A percentile compares a stretch with the other conserved stretches of the same genome.
Evolutionary conservation across 805 yeast genomes (phyloP).

Genomic region (Kazachstania taianensis): DNA sequence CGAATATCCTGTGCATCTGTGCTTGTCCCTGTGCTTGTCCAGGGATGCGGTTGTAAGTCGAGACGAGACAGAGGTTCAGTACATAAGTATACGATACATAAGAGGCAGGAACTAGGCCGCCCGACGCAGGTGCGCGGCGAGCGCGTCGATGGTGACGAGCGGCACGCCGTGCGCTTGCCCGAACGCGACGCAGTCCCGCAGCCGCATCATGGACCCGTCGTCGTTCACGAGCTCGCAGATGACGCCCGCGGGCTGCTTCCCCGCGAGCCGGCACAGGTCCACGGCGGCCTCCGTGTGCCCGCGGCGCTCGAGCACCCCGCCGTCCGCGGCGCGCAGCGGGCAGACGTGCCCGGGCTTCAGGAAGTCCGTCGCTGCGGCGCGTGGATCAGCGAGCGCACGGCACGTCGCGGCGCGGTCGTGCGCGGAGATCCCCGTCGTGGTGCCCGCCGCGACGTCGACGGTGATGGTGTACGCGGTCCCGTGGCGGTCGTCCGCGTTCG

Average conservation of each 20-base stretch:
- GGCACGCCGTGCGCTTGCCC: slow-evolving; percentile 52
- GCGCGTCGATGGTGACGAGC: slow-evolving; percentile 67
- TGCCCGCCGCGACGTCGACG: slow-evolving; percentile 75
- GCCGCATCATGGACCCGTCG: slow-evolving; percentile 93
- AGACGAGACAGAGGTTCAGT: no score
- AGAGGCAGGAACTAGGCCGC: no score
- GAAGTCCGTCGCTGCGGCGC: slow-evolving; percentile 51
- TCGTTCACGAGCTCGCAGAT: slow-evolving; percentile 92
- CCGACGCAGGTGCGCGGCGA: slow-evolving; percentile 52
- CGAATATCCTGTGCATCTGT: slow-evolving; percentile 30
- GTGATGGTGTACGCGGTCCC: slow-evolving; percentile 96
- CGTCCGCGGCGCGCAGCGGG: slow-evolving; percentile 85
- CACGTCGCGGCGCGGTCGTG: slow-evolving; percentile 86
- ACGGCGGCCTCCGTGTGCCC: slow-evolving; percentile 99
- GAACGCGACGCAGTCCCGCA: slow-evolving; percentile 73
- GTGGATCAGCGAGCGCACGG: slow-evolving; percentile 47
- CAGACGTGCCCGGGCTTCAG: slow-evolving; percentile 90
- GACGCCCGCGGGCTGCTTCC: slow-evolving; percentile 76
- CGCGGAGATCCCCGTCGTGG: slow-evolving; percentile 96
- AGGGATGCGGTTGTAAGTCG: no score
- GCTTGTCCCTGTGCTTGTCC: no score
- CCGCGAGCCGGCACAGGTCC: slow-evolving; percentile 69
- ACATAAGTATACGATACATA: no score
- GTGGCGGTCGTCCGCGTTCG: slow-evolving; percentile 61
- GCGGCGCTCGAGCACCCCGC: slow-evolving; percentile 67